Base-by-base conservation (phyloP, 2,329 filamentous ascomycete genomes). In the Aureobasidium leucospermi region DNA sequence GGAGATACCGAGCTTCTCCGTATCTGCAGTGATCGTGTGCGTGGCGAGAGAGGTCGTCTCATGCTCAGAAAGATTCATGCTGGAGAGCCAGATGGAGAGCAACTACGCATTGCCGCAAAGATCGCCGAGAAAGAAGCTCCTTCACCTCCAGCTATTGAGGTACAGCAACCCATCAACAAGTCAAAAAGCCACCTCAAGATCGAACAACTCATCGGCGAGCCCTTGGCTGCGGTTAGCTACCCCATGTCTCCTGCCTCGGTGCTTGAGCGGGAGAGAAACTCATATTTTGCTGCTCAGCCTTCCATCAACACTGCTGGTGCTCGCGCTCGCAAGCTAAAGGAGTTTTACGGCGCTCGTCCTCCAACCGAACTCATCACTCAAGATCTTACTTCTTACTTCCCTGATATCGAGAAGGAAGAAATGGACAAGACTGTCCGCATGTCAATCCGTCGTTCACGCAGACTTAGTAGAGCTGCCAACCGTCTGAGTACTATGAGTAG, bases 321-420 rank as follows among this genome's bases (percentile, higher is more conserved):
- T 31, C 74, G 76, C 39, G 77, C 76, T 55, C 69, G 78, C 32
- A 79, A 85, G 31, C 78, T 92, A 47, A 85, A 88, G 64, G 87
- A 88, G 64, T 97, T 97, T 74, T 94, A 95, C 67, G 93, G 93
- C 36, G 86, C 94, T 64, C 83, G 94, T 66, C 94, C 94, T 16
- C 94, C 94, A 1, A 97, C 93, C 76, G 94, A 99, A 77, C 83
- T 99, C 71, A 99, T 99, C 70, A 93, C 93, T 29, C 96, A 94
- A 23, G 94, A 99, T 70, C 79, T 99, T 61, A 94, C 90, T 1
- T 96, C 92, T 0, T 99, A 97, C 78, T 99, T 99, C 80, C 94
- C 94, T 0, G 91, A 96, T 68, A 93, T 97, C 68, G 86, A 92
- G 52, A 86, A 90, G 59, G 92, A 96, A 70, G 90, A 96, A 67